Percentiles rank a stretch among this genome's conserved stretches.
Conservation (phyloP, 2,329 filamentous ascomycete genomes). For the Curvularia spicifera region DNA sequence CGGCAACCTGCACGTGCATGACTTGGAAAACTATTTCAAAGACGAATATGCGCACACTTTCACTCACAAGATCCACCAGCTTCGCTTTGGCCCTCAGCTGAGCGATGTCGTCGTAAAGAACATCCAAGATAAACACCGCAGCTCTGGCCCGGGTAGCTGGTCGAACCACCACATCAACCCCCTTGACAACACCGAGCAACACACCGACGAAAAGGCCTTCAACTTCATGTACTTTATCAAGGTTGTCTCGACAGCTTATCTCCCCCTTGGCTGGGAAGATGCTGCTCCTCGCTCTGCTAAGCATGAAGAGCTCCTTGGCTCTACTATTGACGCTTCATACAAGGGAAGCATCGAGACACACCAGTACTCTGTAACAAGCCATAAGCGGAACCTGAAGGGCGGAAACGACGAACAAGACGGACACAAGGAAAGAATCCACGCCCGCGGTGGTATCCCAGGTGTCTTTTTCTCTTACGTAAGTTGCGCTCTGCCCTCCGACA, state of each 20-base stretch:
- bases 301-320: conserved; percentile 60
- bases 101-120: conserved; percentile 68
- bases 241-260: conserved; percentile 93
- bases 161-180: conserved; percentile 92
- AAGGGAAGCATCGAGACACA: conserved; percentile 94
- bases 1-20: conserved; percentile 96
- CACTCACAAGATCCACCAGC: conserved; percentile 83
- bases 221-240: conserved; percentile 99
- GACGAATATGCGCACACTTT: conserved; percentile 78
- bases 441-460: conserved; percentile 88
- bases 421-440: conserved; percentile 90
- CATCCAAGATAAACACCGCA: conserved; percentile 54
- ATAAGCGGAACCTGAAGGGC: conserved; percentile 85
- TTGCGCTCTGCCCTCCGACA: conserved; percentile 28
- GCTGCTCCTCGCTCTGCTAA: conserved; percentile 45
- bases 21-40: conserved; percentile 93
- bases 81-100: conserved; percentile 92
- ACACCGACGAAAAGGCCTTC: conserved; percentile 79
- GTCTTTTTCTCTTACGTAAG: conserved; percentile 98
- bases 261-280: conserved; percentile 87
- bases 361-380: conserved; percentile 97
- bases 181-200: conserved; percentile 79
- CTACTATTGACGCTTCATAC: conserved; percentile 59
- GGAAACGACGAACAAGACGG: conserved; percentile 86
- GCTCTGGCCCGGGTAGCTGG: conserved; percentile 69